Evolutionary conservation across 1,139 yeast genomes (phyloP).

Genomic region (Saccharomycopsis hybrid): DNA sequence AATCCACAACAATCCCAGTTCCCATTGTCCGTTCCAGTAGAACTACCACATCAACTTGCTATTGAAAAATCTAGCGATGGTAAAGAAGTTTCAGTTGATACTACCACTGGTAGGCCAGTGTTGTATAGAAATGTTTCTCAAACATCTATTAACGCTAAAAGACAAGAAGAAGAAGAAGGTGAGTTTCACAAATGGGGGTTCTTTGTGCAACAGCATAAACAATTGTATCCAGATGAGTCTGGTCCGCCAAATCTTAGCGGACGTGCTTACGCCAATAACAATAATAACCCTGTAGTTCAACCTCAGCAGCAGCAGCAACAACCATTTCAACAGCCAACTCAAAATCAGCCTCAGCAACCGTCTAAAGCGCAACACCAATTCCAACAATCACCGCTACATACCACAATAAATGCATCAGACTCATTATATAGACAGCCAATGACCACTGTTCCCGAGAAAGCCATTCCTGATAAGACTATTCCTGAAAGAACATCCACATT

Average conservation of each 20-base stretch:
- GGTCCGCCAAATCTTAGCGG: too few relatives aligned
- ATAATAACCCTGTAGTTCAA: neutral
- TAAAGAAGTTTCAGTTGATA: constrained; percentile 51
- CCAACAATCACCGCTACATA: neutral
- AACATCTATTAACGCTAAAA: constrained; percentile 61
- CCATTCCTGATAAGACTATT: too few relatives aligned
- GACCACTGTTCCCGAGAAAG: too few relatives aligned
- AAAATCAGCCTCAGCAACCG: neutral
- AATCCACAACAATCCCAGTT: constrained; percentile 19
- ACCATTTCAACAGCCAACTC: too few relatives aligned
- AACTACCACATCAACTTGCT: constrained; percentile 66
- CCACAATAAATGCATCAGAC: neutral
- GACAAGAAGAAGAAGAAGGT: constrained; percentile 87
- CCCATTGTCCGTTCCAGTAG: constrained; percentile 9
- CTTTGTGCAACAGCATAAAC: constrained; percentile 56
- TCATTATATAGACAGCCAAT: too few relatives aligned
- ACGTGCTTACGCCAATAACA: too few relatives aligned
- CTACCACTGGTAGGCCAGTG: constrained; percentile 66
- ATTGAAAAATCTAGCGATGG: constrained; percentile 52
- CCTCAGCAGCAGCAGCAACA: neutral
- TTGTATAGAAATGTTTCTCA: constrained; percentile 57
- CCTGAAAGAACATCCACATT: too few relatives aligned
- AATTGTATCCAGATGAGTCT: constrained; percentile 32
- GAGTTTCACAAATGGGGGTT: constrained; percentile 82
- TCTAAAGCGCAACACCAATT: neutral